These are phyloP conservation scores for Botrytis byssoidea DNA, from an alignment of 2,329 filamentous ascomycete genomes.

Conservation along the genomic window DNA sequence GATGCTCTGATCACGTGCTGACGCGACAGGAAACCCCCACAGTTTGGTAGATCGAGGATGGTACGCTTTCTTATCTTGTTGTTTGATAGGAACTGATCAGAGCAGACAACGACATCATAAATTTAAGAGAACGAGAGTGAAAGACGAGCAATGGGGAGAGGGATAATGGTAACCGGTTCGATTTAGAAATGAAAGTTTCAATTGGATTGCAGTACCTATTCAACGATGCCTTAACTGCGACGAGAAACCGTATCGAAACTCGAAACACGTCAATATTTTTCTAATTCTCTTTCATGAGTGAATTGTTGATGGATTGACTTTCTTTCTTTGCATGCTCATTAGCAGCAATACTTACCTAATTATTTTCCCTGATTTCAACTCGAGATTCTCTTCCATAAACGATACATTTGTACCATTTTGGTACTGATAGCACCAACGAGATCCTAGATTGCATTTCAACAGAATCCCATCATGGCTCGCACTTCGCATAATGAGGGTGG, in stretches of 20 bases:
- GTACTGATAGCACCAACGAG: neutral
- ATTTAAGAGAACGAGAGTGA: neutral
- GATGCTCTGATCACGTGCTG: neutral
- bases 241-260: neutral
- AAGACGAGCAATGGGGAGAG: neutral
- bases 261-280: neutral
- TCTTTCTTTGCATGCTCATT: neutral
- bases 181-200: neutral
- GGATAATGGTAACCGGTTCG: neutral
- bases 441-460: neutral
- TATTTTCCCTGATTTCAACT: neutral
- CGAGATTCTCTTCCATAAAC: neutral
- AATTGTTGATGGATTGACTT: neutral
- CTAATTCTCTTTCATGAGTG: neutral
- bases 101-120: neutral
- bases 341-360: neutral
- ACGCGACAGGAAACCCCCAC: neutral
- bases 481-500: neutral
- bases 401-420: neutral
- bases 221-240: neutral
- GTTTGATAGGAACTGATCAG: neutral
- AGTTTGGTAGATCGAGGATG: neutral
- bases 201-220: neutral
- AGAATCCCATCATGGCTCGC: neutral
- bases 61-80: neutral